Evolutionary conservation across 23 red algal species (phyloP).

Genomic region (Gracilariopsis chorda): DNA sequence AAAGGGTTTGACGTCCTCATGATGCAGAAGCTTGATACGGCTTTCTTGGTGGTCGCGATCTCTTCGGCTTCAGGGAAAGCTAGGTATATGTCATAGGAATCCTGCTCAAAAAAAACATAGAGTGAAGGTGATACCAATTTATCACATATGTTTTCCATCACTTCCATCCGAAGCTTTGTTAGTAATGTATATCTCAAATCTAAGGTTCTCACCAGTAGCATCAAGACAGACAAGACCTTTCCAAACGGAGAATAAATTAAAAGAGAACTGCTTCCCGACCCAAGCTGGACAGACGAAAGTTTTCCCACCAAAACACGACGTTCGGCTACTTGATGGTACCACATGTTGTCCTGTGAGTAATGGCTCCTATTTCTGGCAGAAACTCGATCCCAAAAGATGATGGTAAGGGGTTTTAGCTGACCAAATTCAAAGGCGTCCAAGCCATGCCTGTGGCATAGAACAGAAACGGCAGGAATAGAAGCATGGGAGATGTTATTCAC

Average conservation of each 20-base stretch:
- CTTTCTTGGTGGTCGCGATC: too few relatives aligned
- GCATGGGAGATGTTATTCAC: neutral
- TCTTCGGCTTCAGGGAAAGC: too few relatives aligned
- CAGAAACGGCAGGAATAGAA: neutral
- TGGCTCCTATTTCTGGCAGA: neutral
- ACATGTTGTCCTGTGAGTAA: neutral
- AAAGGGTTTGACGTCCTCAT: neutral
- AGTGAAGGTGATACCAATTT: neutral
- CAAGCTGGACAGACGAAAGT: constrained; percentile 16
- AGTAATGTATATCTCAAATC: neutral
- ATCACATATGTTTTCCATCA: neutral
- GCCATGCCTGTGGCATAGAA: neutral
- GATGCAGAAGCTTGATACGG: too few relatives aligned
- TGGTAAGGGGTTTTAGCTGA: neutral
- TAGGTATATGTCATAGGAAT: neutral
- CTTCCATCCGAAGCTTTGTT: neutral
- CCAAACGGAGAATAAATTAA: constrained; percentile 7
- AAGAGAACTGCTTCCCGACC: neutral
- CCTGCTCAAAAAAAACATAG: neutral
- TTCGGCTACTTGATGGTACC: neutral
- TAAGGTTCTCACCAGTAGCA: constrained; percentile 24
- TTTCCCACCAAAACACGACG: neutral
- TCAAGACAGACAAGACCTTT: constrained; percentile 21
- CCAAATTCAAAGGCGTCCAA: neutral
- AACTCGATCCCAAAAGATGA: neutral